Evolutionary conservation across 306 rosid genomes (phyloP).

Genomic region (Dryas alaskensis): DNA sequence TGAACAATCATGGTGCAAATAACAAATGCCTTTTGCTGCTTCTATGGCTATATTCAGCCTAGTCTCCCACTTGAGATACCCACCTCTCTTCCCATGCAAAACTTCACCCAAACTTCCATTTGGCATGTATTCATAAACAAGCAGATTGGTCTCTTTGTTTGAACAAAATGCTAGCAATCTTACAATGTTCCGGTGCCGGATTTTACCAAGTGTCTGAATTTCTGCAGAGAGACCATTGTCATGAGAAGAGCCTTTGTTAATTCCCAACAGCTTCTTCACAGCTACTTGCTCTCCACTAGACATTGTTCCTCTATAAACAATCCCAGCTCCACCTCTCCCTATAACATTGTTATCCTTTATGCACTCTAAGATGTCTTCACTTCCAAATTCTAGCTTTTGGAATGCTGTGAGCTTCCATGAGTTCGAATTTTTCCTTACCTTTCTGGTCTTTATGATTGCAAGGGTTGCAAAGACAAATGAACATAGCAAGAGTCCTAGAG

Average conservation of each 20-base stretch:
- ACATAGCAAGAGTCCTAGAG: constrained; percentile 60
- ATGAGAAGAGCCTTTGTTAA: constrained; percentile 74
- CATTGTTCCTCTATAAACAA: constrained; percentile 76
- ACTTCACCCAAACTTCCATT: constrained; percentile 89
- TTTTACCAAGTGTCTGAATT: constrained; percentile 71
- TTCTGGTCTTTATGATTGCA: constrained; percentile 65
- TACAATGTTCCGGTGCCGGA: constrained; percentile 86
- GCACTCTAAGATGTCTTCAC: constrained; percentile 69
- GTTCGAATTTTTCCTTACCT: constrained; percentile 37
- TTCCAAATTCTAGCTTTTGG: constrained; percentile 72
- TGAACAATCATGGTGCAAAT: constrained; percentile 91
- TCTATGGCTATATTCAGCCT: constrained; percentile 76
- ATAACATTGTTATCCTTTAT: constrained; percentile 72
- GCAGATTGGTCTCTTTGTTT: constrained; percentile 72
- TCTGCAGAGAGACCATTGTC: constrained; percentile 88
- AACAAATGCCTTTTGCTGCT: constrained; percentile 88
- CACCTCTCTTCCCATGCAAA: constrained; percentile 80
- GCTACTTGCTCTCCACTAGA: constrained; percentile 78
- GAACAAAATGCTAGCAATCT: constrained; percentile 74
- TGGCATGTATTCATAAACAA: constrained; percentile 86
- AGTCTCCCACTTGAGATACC: constrained; percentile 69
- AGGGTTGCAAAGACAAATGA: constrained; percentile 64
- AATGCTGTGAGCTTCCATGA: constrained; percentile 82
- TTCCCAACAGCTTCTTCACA: constrained; percentile 70
- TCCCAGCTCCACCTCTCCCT: constrained; percentile 95